Conservation (phyloP, 2,329 filamentous ascomycete genomes). For the Alternaria incomplexa region DNA sequence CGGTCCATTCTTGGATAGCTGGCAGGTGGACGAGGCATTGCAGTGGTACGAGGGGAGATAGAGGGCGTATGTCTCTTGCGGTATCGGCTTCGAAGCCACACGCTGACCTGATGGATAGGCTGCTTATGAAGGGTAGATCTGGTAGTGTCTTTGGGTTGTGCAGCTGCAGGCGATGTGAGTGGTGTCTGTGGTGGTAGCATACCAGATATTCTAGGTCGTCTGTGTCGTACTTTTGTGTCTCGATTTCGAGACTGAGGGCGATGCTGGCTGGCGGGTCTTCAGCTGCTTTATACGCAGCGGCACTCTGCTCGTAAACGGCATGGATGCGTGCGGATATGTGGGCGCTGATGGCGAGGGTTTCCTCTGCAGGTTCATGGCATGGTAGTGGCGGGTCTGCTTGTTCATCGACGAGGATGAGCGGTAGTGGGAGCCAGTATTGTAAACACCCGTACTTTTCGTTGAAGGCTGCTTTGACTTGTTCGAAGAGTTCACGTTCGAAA, state of each 20-base stretch:
- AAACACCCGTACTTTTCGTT: conserved; percentile 9
- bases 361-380: conserved; percentile 17
- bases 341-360: conserved; percentile 12
- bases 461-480: conserved; percentile 14
- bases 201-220: conserved; percentile 4
- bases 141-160: conserved; percentile 13
- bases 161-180: conserved; percentile 16
- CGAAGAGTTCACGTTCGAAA: conserved; percentile 13
- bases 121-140: conserved; percentile 13
- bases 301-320: conserved; percentile 12
- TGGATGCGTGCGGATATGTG: conserved; percentile 13
- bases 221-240: conserved; percentile 13
- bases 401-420: conserved; percentile 14
- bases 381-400: conserved; percentile 3
- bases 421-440: conserved; percentile 16
- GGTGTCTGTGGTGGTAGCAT: conserved; percentile 13
- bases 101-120: conserved; percentile 1
- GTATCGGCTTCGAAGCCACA: neutral
- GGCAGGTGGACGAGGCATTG: conserved; percentile 17
- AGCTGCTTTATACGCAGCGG: neutral
- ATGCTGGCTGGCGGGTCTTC: conserved; percentile 14
- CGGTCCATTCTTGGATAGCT: conserved; percentile 13
- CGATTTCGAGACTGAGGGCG: conserved; percentile 5
- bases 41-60: conserved; percentile 17
- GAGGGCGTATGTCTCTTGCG: conserved; percentile 18